Evolutionary conservation across 192 early-diverging fungal species (phyloP), one percentile per base, ranked within the genome.

Genomic region (Coemansia umbellata): DNA sequence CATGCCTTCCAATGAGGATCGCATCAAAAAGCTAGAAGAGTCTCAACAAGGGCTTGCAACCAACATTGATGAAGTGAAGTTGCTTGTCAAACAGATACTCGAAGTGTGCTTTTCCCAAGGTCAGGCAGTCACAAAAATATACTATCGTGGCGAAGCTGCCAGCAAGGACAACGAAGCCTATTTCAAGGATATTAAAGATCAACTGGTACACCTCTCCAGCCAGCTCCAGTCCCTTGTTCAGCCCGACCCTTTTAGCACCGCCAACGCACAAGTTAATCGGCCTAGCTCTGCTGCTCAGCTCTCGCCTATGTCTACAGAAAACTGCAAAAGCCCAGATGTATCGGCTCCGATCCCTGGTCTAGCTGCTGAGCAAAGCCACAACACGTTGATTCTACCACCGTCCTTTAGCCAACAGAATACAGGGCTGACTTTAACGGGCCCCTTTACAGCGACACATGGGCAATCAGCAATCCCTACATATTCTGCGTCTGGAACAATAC

Each of bases 81-180:
- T 27, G 43, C 43, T 22, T 45, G 10, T 44, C 44, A 57, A 35
- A 15, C 55, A 57, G 13, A 23, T 57, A 11, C 36, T 45, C n/a
- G 55, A 57, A 4, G 39, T 57, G 18, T 36, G 43, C 4, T 43
- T 32, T n/a, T 57, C 43, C 33, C 55, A 57, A 30, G 44, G 55
- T 17, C 42, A 57, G 21, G 32, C 47, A 33, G 11, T 57, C n/a
- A 21, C 55, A 32, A 47, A 57, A n/a, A 47, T 45, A 24, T 45
- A 45, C 11, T 3, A 45, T 45, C 43, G 43, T 26, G 28, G 43
- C 13, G 43, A 45, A 26, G 26, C 26, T 45, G 43, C 23, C 17
- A 26, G 28, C 43, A 45, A 45, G 24, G 43, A 45, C 1, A 45
- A 22, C 10, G 43, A 45, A 26, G 24, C 43, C 28, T 26, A 45